A percentile compares a stretch with the other conserved stretches of the same genome.
These are phyloP conservation scores for Veloboletus limbatus DNA, from an alignment of 1,284 basidiomycete species.

Conservation along the genomic window DNA sequence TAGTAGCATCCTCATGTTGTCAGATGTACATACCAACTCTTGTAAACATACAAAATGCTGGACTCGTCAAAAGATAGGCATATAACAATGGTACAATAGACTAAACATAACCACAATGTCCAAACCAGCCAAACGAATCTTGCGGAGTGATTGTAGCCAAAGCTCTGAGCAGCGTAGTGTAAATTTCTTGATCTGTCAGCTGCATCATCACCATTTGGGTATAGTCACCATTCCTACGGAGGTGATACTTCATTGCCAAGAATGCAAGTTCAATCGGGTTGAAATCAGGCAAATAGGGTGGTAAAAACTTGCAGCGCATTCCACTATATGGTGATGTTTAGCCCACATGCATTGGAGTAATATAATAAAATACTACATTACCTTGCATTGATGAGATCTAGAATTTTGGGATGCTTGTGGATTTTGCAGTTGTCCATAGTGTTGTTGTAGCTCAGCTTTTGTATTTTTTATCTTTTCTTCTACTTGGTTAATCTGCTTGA, in stretches of 20 bases:
- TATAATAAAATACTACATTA: no score
- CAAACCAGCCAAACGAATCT: neutral
- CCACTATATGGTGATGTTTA: conserved; percentile 2
- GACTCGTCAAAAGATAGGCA: no score
- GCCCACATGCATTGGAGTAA: neutral
- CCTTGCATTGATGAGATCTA: neutral
- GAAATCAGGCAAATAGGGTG: conserved; percentile 1
- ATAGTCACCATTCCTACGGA: conserved; percentile 5
- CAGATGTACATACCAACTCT: no score
- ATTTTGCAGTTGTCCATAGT: no score
- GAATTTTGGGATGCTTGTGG: neutral
- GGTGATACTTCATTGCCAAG: no score
- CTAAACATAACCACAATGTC: neutral
- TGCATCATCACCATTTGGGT: conserved; percentile 1
- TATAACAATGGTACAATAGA: no score
- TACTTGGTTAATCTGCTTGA: no score
- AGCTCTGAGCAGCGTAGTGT: conserved; percentile 16
- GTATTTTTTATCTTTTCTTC: no score
- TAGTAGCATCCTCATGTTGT: no score
- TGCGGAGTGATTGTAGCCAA: conserved; percentile 9
- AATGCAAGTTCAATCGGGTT: conserved; percentile 6
- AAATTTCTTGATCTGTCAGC: neutral
- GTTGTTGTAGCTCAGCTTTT: no score
- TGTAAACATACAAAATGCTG: no score
- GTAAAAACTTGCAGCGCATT: conserved; percentile 1